These are phyloP conservation scores for Saturnispora saitoi DNA, from an alignment of 805 yeast species.

Conservation along the genomic window DNA sequence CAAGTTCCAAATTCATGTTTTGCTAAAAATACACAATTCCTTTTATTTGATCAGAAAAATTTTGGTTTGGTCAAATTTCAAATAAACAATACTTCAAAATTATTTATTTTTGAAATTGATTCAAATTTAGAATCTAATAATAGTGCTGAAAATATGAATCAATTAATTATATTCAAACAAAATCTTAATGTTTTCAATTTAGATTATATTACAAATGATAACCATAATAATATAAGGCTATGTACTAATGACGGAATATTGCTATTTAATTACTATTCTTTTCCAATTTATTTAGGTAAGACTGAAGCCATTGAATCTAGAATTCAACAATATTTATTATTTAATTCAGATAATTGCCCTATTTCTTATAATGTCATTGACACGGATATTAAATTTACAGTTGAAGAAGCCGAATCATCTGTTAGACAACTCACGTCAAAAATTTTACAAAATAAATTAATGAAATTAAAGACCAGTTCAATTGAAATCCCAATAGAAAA, in stretches of 20 bases:
- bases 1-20: not conserved
- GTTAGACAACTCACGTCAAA: conserved; percentile 43
- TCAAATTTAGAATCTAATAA: conserved; percentile 18
- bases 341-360: conserved; percentile 26
- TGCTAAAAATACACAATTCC: not conserved
- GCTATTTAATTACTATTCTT: conserved; percentile 42
- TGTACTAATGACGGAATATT: conserved; percentile 56
- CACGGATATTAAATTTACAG: conserved; percentile 32
- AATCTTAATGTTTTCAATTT: conserved; percentile 48
- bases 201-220: conserved; percentile 29
- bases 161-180: conserved; percentile 50
- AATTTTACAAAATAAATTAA: conserved; percentile 46
- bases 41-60: not conserved
- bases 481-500: conserved; percentile 38
- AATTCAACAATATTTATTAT: conserved; percentile 78
- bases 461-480: conserved; percentile 39
- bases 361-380: conserved; percentile 24
- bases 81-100: conserved; percentile 11
- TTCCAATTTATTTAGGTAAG: conserved; percentile 14
- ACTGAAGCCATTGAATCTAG: conserved; percentile 49
- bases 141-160: conserved; percentile 62
- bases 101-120: conserved; percentile 51
- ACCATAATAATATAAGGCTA: conserved; percentile 17
- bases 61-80: not conserved
- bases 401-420: conserved; percentile 42